Percentiles rank a stretch among this genome's conserved stretches.
phyloP scores from a whole-genome alignment of 805 yeast genomes.

The Nakazawaea holstii region DNA sequence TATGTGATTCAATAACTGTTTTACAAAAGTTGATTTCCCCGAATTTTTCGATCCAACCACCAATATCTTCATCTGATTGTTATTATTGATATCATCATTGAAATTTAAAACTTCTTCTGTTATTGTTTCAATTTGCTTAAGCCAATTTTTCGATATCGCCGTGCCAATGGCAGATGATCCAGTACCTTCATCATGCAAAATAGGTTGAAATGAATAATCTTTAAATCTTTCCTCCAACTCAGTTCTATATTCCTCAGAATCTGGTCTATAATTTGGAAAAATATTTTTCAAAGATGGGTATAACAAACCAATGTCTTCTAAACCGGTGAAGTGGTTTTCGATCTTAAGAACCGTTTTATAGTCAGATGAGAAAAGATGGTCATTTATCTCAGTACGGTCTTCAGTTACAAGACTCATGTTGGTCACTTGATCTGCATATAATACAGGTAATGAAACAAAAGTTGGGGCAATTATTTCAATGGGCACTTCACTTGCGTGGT shows the following conservation, averaged over 20 bases:
- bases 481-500: slow-evolving; percentile 22
- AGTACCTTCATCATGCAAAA: slow-evolving; percentile 24
- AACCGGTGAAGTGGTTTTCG: slow-evolving; percentile 32
- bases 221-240: slow-evolving; percentile 21
- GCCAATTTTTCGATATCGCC: slow-evolving; percentile 22
- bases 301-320: slow-evolving; percentile 36
- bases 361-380: slow-evolving; percentile 31
- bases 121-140: slow-evolving; percentile 13
- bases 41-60: slow-evolving; percentile 66
- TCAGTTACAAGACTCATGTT: slow-evolving; percentile 26
- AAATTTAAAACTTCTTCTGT: slow-evolving; percentile 9
- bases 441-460: slow-evolving; percentile 34
- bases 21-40: slow-evolving; percentile 75
- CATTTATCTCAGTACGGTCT: slow-evolving; percentile 25
- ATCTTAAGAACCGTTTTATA: slow-evolving; percentile 39
- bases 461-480: slow-evolving; percentile 31
- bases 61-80: slow-evolving; percentile 23
- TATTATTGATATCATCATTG: neutral
- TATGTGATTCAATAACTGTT: slow-evolving; percentile 46
- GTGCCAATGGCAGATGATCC: slow-evolving; percentile 19
- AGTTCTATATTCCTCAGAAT: slow-evolving; percentile 13
- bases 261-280: slow-evolving; percentile 22
- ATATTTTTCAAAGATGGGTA: slow-evolving; percentile 41
- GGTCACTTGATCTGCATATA: slow-evolving; percentile 35
- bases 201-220: slow-evolving; percentile 34